phyloP scores from a whole-genome alignment of 352 stramenopile genomes.

The Pythium chondricola region DNA sequence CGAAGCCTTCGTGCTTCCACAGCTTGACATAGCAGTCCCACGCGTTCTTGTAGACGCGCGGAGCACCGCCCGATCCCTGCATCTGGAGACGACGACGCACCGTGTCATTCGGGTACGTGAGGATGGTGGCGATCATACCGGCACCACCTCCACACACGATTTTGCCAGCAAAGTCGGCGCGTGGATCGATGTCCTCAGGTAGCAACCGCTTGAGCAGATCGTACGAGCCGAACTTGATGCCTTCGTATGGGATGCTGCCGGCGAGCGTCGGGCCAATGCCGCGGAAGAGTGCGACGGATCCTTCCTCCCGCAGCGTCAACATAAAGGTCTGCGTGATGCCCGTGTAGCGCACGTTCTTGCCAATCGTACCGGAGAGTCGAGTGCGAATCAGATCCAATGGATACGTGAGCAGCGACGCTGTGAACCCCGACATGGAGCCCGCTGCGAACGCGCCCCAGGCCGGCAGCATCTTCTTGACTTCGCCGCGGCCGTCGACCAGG shows the following conservation, averaged over 20 bases:
- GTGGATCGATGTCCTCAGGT: conserved; percentile 49
- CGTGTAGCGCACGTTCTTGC: conserved; percentile 53
- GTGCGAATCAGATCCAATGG: conserved; percentile 82
- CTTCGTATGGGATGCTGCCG: conserved; percentile 72
- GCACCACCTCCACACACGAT: conserved; percentile 72
- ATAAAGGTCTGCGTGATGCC: conserved; percentile 67
- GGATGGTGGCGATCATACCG: conserved; percentile 76
- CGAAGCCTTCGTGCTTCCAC: conserved; percentile 51
- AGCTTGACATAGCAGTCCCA: conserved; percentile 76
- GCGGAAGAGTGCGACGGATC: conserved; percentile 52
- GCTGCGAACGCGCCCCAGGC: conserved; percentile 56
- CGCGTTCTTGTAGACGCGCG: conserved; percentile 59
- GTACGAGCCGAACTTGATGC: conserved; percentile 79
- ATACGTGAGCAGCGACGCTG: conserved; percentile 82
- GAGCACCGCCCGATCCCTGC: conserved; percentile 62
- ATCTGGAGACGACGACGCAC: conserved; percentile 81
- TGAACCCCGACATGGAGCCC: conserved; percentile 75
- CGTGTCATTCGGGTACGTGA: conserved; percentile 89
- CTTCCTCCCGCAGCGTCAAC: conserved; percentile 67
- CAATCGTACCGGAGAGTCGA: conserved; percentile 68
- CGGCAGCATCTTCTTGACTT: conserved; percentile 24
- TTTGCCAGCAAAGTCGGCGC: conserved; percentile 52
- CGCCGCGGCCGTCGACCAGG: conserved; percentile 11
- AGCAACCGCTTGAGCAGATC: conserved; percentile 57
- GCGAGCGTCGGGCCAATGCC: conserved; percentile 66